Base-by-base conservation (phyloP, 2,329 filamentous ascomycete species). In the Colletotrichum liaoningense region DNA sequence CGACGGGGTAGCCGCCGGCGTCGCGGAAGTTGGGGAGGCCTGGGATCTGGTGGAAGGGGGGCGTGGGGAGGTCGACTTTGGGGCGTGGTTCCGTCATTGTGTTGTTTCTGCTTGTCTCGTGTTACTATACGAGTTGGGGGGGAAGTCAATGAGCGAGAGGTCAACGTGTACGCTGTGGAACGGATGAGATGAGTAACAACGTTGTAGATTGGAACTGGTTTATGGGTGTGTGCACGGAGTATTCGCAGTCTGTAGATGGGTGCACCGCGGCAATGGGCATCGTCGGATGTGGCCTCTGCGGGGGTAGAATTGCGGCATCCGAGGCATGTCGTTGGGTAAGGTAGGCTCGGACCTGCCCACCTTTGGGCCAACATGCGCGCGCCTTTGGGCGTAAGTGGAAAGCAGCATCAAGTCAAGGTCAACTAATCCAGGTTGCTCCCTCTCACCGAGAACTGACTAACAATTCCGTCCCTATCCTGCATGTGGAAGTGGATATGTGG, bases 11-110 rank as follows among this genome's bases (percentile, higher is more conserved):
- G 57, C 90, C 90, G 75, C 91, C 92, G 30, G 93, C 83, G 79
- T 93, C 92, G 67, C 93, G 88, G 79, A 94, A 91, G 82, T 95
- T 94, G 74, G 85, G 86, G 46, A 94, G 86, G 24, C 92, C 92
- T 2, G 86, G 82, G 42, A 93, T 83, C 66, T 79, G 69, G 70
- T 87, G 77, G 77, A 90, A 90, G 11, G 88, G 88, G 19, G 86
- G 86, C 12, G 42, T 54, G n/a, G 72, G 72, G 5, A 74, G 63
- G 2, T 49, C 33, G 26, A 19, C 54, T 22, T 33, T 14, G 28
- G 38, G 46, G 12, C 35, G 33, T 38, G 30, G 8, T 16, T 38
- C 30, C 35, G 62, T 64, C 62, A 64, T 64, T 54, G 12, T 55
- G 14, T 24, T n/a, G 19, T 33, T n/a, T 28, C 22, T 60, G 38